Evolutionary conservation across 1,139 yeast species (phyloP), one percentile per base, ranked within the genome.

Genomic region (Lodderomyces metapsilosis): DNA sequence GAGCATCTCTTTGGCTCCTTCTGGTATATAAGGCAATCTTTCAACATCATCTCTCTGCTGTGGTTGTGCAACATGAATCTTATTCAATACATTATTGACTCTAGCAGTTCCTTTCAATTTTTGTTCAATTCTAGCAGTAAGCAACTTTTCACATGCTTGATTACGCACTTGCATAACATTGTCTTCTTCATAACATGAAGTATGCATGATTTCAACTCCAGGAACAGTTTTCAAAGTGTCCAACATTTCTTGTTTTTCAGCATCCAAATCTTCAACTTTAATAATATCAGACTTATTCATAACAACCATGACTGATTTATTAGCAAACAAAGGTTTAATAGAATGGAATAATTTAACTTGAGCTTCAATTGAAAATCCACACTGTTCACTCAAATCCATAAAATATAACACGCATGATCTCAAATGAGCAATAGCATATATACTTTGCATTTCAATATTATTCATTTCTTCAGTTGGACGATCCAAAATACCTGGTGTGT

Each of bases 401-500:
- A 92, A 92, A 71, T 94, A 92, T 58, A 94, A 70, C 37, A 92
- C 96, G 66, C 97, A 88, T 18, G 98, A 89, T 62, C 98, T 81
- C 65, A 92, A 81, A 68, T 92, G 98, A 31, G 98, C 98, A 76
- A 92, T 88, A 47, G 98, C 98, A 60, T 94, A 92, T 59, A 92
- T 91, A 43, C 96, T 85, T 73, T 92, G 99, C 98, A 92, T 92
- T 74, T 92, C 99, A 65, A 92, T 94, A 69, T 94, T 92, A 74
- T 91, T 94, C 99, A 92, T 94, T 64, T 92, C 98, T 66, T 92
- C 99, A 37, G 98, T 89, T 47, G 98, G 98, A 67, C 98, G 84
- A 68, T 92, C 99, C 62, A 92, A 75, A 59, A 92, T 91, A 74
- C 99, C 99, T 22, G 99, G 99, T 25, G 99, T 92, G 67, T 92